Percentiles rank a stretch among this genome's conserved stretches.
Evolutionary conservation across 768 basidiomycete genomes (phyloP).

Genomic region (Boletellus ananiceps): DNA sequence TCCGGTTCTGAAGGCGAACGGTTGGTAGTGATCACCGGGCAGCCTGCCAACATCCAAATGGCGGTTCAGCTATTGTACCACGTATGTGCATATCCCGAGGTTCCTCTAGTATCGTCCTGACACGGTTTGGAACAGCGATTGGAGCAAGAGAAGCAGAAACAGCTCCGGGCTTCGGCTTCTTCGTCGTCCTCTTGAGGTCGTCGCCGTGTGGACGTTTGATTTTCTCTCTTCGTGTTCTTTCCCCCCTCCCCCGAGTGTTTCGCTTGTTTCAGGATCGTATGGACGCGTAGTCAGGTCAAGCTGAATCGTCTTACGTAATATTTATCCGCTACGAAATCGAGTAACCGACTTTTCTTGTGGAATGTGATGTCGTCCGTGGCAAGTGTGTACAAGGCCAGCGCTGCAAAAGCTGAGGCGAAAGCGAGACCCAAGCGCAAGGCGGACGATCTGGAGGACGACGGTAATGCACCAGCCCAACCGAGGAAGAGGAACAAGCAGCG

Average conservation of each 20-base stretch:
- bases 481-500: slow-evolving; percentile 91
- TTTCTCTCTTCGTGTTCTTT: neutral
- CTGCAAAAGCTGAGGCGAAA: slow-evolving; percentile 41
- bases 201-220: neutral
- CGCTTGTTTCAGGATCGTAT: neutral
- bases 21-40: slow-evolving; percentile 95
- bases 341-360: neutral
- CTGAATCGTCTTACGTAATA: slow-evolving; percentile 22
- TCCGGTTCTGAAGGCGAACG: slow-evolving; percentile 82
- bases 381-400: slow-evolving; percentile 58
- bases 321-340: neutral
- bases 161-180: slow-evolving; percentile 40
- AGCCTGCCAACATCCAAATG: slow-evolving; percentile 91
- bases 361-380: slow-evolving; percentile 57
- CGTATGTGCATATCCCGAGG: slow-evolving; percentile 40
- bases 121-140: slow-evolving; percentile 50
- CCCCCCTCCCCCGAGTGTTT: slow-evolving; percentile 1
- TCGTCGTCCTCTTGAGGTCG: slow-evolving; percentile 28
- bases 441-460: slow-evolving; percentile 57
- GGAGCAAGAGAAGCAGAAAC: slow-evolving; percentile 89
- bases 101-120: slow-evolving; percentile 4
- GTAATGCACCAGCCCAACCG: slow-evolving; percentile 35
- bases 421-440: slow-evolving; percentile 59
- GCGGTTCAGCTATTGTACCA: slow-evolving; percentile 90
- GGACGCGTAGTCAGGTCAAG: neutral